A percentile compares a stretch with the other conserved stretches of the same genome.
Evolutionary conservation across 805 yeast species (phyloP).

Genomic region (Ogataea neopini): DNA sequence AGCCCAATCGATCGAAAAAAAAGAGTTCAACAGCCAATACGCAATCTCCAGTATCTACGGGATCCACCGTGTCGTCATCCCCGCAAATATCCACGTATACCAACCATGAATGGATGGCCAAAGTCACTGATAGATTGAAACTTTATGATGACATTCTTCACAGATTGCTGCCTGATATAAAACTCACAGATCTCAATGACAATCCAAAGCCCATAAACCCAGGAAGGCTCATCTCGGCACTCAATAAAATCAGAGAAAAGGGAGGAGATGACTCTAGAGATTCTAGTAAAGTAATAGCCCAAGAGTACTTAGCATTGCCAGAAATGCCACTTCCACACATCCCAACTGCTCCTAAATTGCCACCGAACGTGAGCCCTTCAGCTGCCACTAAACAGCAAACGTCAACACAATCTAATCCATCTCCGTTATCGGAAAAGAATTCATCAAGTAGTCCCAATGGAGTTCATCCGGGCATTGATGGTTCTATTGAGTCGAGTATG

Average conservation of each 20-base stretch:
- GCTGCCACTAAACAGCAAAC: slow-evolving; percentile 3
- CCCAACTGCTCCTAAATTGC: slow-evolving; percentile 25
- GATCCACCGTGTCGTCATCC: slow-evolving; percentile 19
- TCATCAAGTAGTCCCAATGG: slow-evolving; percentile 16
- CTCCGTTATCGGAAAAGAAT: slow-evolving; percentile 22
- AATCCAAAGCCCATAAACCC: slow-evolving; percentile 37
- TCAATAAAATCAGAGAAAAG: slow-evolving; percentile 30
- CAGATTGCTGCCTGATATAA: slow-evolving; percentile 34
- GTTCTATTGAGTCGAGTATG: slow-evolving; percentile 39
- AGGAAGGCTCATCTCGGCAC: slow-evolving; percentile 32
- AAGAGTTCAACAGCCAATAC: slow-evolving; percentile 23
- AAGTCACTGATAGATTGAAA: slow-evolving; percentile 33
- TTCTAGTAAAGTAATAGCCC: slow-evolving; percentile 26
- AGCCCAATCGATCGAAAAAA: slow-evolving; percentile 50
- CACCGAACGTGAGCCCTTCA: slow-evolving; percentile 9
- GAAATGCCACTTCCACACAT: slow-evolving; percentile 34
- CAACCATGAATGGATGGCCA: slow-evolving; percentile 32
- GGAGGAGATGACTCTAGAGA: slow-evolving; percentile 21
- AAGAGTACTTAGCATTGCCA: slow-evolving; percentile 31
- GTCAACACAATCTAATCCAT: slow-evolving; percentile 12
- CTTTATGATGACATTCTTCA: slow-evolving; percentile 36
- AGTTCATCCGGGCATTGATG: slow-evolving; percentile 37
- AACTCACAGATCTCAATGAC: slow-evolving; percentile 34
- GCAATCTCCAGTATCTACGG: slow-evolving; percentile 1
- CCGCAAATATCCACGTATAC: slow-evolving; percentile 5